Percentiles rank a stretch among this genome's conserved stretches.
These are phyloP conservation scores for Globisporangium lucens DNA, from an alignment of 352 stramenopile species.

Conservation along the genomic window DNA sequence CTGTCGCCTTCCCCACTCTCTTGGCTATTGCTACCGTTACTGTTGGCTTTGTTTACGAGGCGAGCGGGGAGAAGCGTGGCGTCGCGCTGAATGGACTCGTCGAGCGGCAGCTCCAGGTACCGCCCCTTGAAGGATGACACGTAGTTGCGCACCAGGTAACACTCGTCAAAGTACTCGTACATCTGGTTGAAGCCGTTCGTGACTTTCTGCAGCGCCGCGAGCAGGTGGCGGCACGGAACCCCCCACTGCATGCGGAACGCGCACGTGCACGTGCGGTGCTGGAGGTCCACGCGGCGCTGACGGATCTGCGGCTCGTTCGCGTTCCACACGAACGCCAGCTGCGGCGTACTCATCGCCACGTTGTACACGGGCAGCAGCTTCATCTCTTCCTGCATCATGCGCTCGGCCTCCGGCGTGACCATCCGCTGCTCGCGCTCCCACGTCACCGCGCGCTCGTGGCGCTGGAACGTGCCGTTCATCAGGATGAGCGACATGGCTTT, in stretches of 20 bases:
- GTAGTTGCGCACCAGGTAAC: constrained; percentile 44
- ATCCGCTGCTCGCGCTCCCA: constrained; percentile 42
- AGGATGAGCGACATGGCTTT: constrained; percentile 33
- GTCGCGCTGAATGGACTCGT: constrained; percentile 31
- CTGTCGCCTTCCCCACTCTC: background rate
- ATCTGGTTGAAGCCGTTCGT: constrained; percentile 23
- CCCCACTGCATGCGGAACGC: constrained; percentile 36
- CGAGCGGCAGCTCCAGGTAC: constrained; percentile 39
- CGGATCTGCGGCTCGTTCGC: constrained; percentile 32
- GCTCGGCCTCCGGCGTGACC: constrained; percentile 40
- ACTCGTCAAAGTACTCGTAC: constrained; percentile 49
- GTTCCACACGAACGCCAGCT: constrained; percentile 53
- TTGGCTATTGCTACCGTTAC: background rate
- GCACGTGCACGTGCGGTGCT: constrained; percentile 49
- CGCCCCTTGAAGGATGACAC: constrained; percentile 36
- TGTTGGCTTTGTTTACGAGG: constrained; percentile 19
- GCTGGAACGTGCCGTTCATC: constrained; percentile 32
- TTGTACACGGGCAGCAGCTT: constrained; percentile 31
- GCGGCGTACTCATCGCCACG: constrained; percentile 40
- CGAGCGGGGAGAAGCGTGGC: constrained; percentile 27
- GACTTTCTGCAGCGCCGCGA: constrained; percentile 40
- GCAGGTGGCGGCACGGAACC: constrained; percentile 40
- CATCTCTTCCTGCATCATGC: constrained; percentile 46
- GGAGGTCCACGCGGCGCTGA: constrained; percentile 43
- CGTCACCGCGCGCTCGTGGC: constrained; percentile 33